Base-by-base conservation (phyloP, 306 rosid species). In the Hippophae tibetana region DNA sequence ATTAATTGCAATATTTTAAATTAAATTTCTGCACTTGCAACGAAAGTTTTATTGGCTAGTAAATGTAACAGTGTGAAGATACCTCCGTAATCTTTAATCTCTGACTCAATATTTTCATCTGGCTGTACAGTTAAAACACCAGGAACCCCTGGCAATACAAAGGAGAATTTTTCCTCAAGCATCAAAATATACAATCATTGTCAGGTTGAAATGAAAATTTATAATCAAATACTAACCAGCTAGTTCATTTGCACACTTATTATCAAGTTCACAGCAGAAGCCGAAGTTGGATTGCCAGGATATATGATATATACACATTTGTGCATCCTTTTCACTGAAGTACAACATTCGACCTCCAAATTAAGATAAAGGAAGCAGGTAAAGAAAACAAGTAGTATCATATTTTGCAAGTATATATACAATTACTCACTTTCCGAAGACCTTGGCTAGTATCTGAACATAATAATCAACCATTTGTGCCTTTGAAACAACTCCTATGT, bases 381-480 rank as follows among this genome's bases (percentile, higher is more conserved):
- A 41, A 57, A 60, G 58, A 8, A 52, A 57, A 54, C 58, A 60
- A 63, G 41, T 52, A 12, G 43, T 53, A 31, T 41, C 10, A 38
- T 6, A 13, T 6, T 41, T 57, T 18, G 61, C 7, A 58, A 57
- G 43, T 27, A 9, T 7, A 58, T 50, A 31, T 31, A 31, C 38
- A 31, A 31, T 31, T 31, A 44, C 95, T 78, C 70, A 90, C 94
- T 84, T 84, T 62, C 90, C 94, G 76, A 87, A 53, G 67, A 87
- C 86, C 75, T 87, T 87, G 56, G 87, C 75, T 66, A 87, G 78
- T 54, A 87, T 73, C 65, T 81, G 94, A 43, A 79, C 90, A 82
- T 83, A 84, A 57, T 71, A 77, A 71, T 90, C 97, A 44, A 87
- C 96, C 77, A 87, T 78, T 66, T 90, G 97, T 5, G 97, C 96